Percentiles rank a stretch among this genome's conserved stretches.
Evolutionary conservation across 495 filamentous ascomycete species (phyloP).

Genomic region (Terfezia boudieri): DNA sequence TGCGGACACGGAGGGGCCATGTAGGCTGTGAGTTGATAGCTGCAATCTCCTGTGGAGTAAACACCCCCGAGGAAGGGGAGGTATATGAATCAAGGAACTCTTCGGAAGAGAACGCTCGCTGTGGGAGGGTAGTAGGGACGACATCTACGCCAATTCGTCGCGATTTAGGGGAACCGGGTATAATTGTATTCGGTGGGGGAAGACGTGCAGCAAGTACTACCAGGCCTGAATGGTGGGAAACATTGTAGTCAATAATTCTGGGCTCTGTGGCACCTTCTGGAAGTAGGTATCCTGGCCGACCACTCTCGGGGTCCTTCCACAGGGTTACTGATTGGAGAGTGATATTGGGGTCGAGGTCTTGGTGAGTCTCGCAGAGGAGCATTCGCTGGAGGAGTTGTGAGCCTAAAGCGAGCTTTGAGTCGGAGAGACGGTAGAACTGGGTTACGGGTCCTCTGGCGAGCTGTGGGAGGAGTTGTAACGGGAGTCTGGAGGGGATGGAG

Average conservation of each 20-base stretch:
- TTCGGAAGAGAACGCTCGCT: slow-evolving; percentile 1
- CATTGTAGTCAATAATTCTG: slow-evolving; percentile 13
- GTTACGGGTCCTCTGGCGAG: slow-evolving; percentile 1
- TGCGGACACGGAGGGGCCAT: slow-evolving; percentile 5
- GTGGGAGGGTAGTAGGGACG: slow-evolving; percentile 9
- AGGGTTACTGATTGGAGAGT: slow-evolving; percentile 7
- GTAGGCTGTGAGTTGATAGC: slow-evolving; percentile 1
- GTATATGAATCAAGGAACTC: slow-evolving; percentile 12
- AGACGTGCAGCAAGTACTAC: background rate
- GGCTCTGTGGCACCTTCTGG: background rate
- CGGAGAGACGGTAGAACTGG: slow-evolving; percentile 13
- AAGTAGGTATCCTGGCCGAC: slow-evolving; percentile 8
- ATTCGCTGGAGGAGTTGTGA: slow-evolving; percentile 16
- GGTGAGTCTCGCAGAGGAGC: background rate
- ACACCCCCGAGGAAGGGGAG: slow-evolving; percentile 5
- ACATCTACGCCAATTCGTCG: slow-evolving; percentile 12
- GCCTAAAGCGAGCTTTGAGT: slow-evolving; percentile 13
- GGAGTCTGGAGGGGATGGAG: background rate
- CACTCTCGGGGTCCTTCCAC: slow-evolving; percentile 7
- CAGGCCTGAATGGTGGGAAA: slow-evolving; percentile 11
- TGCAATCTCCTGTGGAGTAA: slow-evolving; percentile 8
- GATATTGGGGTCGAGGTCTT: background rate
- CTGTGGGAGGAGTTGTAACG: slow-evolving; percentile 13
- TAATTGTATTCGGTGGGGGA: background rate
- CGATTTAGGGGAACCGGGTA: background rate